Evolutionary conservation across 1,139 yeast genomes (phyloP).

Genomic region (Candida tropicalis): DNA sequence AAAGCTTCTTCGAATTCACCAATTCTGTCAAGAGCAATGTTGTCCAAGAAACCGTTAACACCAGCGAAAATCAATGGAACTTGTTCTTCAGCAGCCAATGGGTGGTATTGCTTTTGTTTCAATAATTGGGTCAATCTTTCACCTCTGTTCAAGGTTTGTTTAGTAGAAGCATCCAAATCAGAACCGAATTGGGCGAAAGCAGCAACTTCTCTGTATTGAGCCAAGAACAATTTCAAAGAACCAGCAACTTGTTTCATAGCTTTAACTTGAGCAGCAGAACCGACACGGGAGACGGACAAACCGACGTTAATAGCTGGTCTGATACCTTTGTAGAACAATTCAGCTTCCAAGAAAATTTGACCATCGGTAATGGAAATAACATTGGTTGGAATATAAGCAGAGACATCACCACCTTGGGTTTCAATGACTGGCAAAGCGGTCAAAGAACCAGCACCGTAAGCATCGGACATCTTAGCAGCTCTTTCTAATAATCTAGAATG

Average conservation of each 20-base stretch:
- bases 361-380: conserved; percentile 98
- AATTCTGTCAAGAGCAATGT: conserved; percentile 81
- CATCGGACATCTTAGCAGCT: conserved; percentile 95
- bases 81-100: conserved; percentile 98
- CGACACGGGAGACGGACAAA: conserved; percentile 99
- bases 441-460: conserved; percentile 90
- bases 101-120: conserved; percentile 96
- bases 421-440: conserved; percentile 96
- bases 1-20: conserved; percentile 92
- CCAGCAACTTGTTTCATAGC: conserved; percentile 99
- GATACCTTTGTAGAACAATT: conserved; percentile 99
- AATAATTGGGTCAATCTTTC: conserved; percentile 99
- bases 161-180: conserved; percentile 99
- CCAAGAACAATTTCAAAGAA: conserved; percentile 99
- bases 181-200: conserved; percentile 99
- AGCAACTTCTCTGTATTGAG: conserved; percentile 99
- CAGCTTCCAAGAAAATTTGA: conserved; percentile 98
- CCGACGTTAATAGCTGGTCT: conserved; percentile 99
- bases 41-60: conserved; percentile 98
- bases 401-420: conserved; percentile 99
- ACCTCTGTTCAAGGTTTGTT: conserved; percentile 99
- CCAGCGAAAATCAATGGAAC: conserved; percentile 99
- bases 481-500: conserved; percentile 96
- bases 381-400: conserved; percentile 96
- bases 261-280: conserved; percentile 99